Evolutionary conservation across 2,329 filamentous ascomycete genomes (phyloP), one percentile per base, ranked within the genome.

Genomic region (Colletotrichum chrysophilum): DNA sequence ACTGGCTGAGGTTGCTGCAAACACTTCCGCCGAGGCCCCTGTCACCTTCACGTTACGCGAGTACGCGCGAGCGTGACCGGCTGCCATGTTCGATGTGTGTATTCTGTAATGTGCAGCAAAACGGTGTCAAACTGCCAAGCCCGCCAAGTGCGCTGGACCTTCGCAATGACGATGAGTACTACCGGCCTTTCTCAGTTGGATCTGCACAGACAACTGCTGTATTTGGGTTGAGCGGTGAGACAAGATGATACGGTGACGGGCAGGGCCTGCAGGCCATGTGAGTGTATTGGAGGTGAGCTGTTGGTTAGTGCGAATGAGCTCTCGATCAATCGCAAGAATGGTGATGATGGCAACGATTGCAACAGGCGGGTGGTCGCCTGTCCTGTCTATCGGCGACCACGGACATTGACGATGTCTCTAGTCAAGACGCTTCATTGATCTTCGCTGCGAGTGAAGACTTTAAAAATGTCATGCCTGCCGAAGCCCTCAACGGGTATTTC

Each of bases 91-190:
- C 38, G 34, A 70, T 48, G 52, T 28, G 16, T 65, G 58, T 26
- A 73, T 32, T 36, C 26, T 61, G 67, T n/a, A 30, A 36, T 32
- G n/a, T 38, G 38, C 38, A 62, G 61, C n/a, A 58, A 73, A 73
- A 73, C 70, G 65, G 58, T 73, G 58, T 65, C 74, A 48, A 73
- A 60, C 56, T 69, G 70, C 70, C 74, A 73, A 76, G 74, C 26
- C 69, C 73, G 36, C 73, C 69, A 38, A 75, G 64, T 58, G 74
- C 70, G 56, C 70, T 60, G 56, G 73, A 73, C 64, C 64, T 64
- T 73, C 56, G 64, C 58, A 43, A 60, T 69, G 64, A 69, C 48
- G 62, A 67, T 66, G 32, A 58, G 43, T 64, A 21, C 26, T 32
- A 30, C 56, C 24, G 38, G 16, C 48, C 30, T 38, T 24, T 28